Conservation (phyloP, 257 asterid genomes). For the Nicotiana benthamiana region DNA sequence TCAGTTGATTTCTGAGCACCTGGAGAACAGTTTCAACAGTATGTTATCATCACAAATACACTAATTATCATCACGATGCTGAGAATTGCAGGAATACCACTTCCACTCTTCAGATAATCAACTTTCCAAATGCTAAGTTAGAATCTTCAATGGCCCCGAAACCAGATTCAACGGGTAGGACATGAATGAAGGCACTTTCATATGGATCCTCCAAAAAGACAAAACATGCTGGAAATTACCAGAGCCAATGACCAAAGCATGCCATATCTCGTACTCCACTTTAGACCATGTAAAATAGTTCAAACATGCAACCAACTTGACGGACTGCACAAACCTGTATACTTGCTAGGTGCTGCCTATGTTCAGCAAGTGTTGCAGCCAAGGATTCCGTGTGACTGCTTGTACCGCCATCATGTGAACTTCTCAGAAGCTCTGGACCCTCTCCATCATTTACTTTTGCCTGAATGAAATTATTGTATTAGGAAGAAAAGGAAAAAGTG, state of each 20-base stretch:
- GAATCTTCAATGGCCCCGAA: neutral
- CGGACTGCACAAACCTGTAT: conserved; percentile 55
- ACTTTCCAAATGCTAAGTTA: conserved; percentile 4
- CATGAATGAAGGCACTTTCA: neutral
- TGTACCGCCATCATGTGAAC: conserved; percentile 55
- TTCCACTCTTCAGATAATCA: conserved; percentile 1
- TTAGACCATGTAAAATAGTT: neutral
- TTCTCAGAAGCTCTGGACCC: conserved; percentile 90
- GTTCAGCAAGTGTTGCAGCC: conserved; percentile 86
- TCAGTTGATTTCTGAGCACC: conserved; percentile 95
- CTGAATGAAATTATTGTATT: conserved; percentile 31
- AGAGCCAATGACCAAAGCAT: conserved; percentile 3
- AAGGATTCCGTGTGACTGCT: conserved; percentile 86
- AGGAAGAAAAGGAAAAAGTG: neutral
- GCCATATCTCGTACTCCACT: neutral
- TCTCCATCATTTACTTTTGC: conserved; percentile 90
- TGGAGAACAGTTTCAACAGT: conserved; percentile 23
- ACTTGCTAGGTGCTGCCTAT: conserved; percentile 89
- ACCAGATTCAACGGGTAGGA: neutral
- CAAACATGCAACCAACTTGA: conserved; percentile 1
- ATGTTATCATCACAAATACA: neutral
- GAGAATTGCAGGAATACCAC: conserved; percentile 6
- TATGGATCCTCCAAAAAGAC: conserved; percentile 1
- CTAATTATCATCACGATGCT: neutral
- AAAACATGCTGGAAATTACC: neutral